A percentile compares a stretch with the other conserved stretches of the same genome.
Evolutionary conservation across 2,329 filamentous ascomycete genomes (phyloP).

Genomic region (Diaporthe citriasiana): DNA sequence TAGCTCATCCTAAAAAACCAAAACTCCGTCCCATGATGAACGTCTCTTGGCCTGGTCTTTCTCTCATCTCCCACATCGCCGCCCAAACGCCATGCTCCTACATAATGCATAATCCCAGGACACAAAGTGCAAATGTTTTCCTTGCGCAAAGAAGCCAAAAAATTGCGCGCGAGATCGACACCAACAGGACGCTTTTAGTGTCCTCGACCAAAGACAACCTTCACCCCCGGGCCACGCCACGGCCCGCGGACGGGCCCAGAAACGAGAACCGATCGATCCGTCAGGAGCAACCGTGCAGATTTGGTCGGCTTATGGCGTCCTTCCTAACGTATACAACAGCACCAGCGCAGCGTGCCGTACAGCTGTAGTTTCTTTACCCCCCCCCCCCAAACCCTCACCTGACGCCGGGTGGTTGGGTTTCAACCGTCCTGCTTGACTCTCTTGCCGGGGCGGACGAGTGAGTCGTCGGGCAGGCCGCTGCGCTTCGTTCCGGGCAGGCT

Average conservation of each 20-base stretch:
- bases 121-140: background rate
- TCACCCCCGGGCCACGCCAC: background rate
- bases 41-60: background rate
- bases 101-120: background rate
- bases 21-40: conserved; percentile 10
- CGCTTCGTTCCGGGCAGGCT: conserved; percentile 93
- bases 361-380: background rate
- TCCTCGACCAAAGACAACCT: background rate
- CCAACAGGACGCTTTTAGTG: background rate
- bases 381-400: no score
- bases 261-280: background rate
- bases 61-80: background rate
- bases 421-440: conserved; percentile 68
- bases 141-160: background rate
- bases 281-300: background rate
- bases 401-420: background rate
- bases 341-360: background rate
- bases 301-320: background rate
- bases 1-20: background rate
- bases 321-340: background rate
- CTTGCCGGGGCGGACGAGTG: conserved; percentile 73
- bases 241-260: background rate
- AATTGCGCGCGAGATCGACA: background rate
- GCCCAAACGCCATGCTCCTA: conserved; percentile 35
- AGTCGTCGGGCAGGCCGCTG: conserved; percentile 86